phyloP scores from a whole-genome alignment of 768 basidiomycete genomes.

The Tricholoma saponaceum region DNA sequence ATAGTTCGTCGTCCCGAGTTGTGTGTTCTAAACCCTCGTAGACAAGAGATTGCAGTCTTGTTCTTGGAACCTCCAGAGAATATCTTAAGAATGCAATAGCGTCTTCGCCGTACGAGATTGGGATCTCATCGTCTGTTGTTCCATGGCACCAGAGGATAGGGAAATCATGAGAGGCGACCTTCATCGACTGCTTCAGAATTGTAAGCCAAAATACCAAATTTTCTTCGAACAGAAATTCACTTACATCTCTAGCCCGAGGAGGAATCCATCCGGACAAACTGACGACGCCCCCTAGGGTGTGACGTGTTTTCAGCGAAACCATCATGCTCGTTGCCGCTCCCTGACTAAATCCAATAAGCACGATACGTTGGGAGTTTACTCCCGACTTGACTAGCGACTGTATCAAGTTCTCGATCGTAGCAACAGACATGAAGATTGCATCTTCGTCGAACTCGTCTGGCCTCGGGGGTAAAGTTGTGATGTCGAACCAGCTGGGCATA shows the following conservation, averaged over 20 bases:
- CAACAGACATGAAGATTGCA: slow-evolving; percentile 22
- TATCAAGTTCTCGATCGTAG: slow-evolving; percentile 27
- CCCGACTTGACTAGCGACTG: slow-evolving; percentile 24
- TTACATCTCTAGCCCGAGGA: slow-evolving; percentile 16
- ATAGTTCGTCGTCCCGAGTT: background rate
- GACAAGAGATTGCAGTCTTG: background rate
- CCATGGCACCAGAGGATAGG: slow-evolving; percentile 38
- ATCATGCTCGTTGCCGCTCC: slow-evolving; percentile 31
- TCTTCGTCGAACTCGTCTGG: slow-evolving; percentile 25
- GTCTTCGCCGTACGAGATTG: slow-evolving; percentile 25
- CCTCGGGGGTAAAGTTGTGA: slow-evolving; percentile 28
- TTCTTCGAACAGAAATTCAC: slow-evolving; percentile 16
- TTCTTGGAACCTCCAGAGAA: slow-evolving; percentile 11
- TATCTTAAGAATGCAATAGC: slow-evolving; percentile 23
- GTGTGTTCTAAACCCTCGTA: slow-evolving; percentile 2
- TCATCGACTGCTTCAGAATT: slow-evolving; percentile 2
- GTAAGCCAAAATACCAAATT: background rate
- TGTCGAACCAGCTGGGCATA: slow-evolving; percentile 36
- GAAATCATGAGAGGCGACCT: slow-evolving; percentile 19
- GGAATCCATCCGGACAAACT: slow-evolving; percentile 38
- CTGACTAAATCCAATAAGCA: slow-evolving; percentile 35
- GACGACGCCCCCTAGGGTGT: slow-evolving; percentile 32
- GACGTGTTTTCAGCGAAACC: slow-evolving; percentile 25
- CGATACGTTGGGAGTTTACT: slow-evolving; percentile 21
- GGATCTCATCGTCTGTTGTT: slow-evolving; percentile 27